Conservation (phyloP, 2,329 filamentous ascomycete genomes). For the Zymoseptoria brevis region DNA sequence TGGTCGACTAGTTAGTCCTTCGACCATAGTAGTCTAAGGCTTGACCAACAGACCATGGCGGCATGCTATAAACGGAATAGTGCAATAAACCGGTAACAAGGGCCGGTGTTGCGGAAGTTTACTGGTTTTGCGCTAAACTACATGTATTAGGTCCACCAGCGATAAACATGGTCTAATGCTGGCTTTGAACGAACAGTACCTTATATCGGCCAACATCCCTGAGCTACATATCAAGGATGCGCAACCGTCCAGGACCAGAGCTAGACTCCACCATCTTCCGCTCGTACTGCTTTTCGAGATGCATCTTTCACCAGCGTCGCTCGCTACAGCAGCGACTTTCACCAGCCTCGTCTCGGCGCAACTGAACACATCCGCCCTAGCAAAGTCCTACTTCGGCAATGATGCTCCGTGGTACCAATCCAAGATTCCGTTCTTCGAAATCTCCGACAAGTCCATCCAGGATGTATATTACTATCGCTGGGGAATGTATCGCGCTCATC, state of each 20-base stretch:
- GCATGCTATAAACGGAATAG: too few relatives aligned
- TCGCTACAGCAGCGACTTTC: background rate
- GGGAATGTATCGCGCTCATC: conserved; percentile 39
- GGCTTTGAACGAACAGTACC: background rate
- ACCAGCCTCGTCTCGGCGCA: background rate
- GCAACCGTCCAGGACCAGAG: background rate
- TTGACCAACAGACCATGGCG: too few relatives aligned
- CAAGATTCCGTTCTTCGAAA: conserved; percentile 35
- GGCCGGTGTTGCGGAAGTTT: too few relatives aligned
- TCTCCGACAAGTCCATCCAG: conserved; percentile 31
- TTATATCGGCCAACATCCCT: background rate
- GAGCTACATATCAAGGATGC: background rate
- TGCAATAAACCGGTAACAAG: too few relatives aligned
- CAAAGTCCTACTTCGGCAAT: conserved; percentile 33
- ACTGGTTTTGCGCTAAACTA: too few relatives aligned
- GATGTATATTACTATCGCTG: conserved; percentile 41
- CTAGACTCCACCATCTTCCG: background rate
- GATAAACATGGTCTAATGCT: too few relatives aligned
- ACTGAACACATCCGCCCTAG: conserved; percentile 25
- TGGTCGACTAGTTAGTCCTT: too few relatives aligned
- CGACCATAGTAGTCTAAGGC: too few relatives aligned
- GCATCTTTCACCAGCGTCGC: background rate
- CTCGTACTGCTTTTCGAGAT: background rate
- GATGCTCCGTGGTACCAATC: conserved; percentile 35
- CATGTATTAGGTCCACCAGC: too few relatives aligned